Base-by-base conservation (phyloP, 352 stramenopile species). In the Phytophthora pinifolia region DNA sequence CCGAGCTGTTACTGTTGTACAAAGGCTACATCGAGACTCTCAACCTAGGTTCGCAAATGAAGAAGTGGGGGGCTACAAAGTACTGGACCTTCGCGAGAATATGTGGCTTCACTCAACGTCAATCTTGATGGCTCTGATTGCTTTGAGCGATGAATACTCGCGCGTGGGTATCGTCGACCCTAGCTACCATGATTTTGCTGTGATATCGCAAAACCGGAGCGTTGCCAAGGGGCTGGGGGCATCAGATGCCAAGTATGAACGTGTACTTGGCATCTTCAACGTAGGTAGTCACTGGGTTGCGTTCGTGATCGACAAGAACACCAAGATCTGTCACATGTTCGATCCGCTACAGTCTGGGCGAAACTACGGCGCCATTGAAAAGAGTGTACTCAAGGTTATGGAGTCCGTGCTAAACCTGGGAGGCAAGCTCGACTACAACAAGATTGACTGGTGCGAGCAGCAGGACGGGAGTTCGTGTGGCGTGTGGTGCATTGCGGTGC, bases 1-100 rank as follows among this genome's bases (percentile, higher is more conserved):
- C n/a, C n/a, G n/a, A n/a, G n/a, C n/a, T n/a, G n/a, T 25, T 25
- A 25, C 20, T 25, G 20, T 25, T 25, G 4, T 29, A 51, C 29
- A 41, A 25, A 2, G 9, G 4, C 15, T 32, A 51, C 2, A 10
- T 51, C 17, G 37, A 44, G 17, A 41, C 14, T 2, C 15, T 54
- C 1, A 54, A 37, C 29, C 33, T 45, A 9, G 8, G 2, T 17
- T 54, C 0, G 15, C 17, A 3, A 15, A 15, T 2, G 34, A 45
- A 9, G 13, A 10, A 17, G 27, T 49, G 6, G 13, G 8, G 1
- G 34, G 35, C 4, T n/a, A 54, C 30, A 22, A 38, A 5, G 9
- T 54, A 7, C 35, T 54, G 6, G 25, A 45, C 15, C 45, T 54
- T 20, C 35, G 46, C 2, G 35, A 54, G 12, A 54, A 52, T 12